phyloP scores from a whole-genome alignment of 2,329 filamentous ascomycete species.

The Grosmannia penicillata region DNA sequence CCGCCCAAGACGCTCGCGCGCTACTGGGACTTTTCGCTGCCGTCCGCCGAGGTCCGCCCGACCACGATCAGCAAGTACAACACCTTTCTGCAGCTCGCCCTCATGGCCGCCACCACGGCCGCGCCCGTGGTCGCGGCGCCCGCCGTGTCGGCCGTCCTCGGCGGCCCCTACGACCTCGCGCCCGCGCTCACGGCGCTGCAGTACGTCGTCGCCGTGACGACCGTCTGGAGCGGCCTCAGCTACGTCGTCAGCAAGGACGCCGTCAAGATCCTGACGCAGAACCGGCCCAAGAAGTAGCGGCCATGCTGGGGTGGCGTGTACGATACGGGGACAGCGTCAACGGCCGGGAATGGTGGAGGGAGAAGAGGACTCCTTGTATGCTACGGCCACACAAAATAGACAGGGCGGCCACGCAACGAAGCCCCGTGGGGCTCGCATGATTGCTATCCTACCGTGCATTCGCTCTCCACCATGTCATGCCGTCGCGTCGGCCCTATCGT shows the following conservation, averaged over 20 bases:
- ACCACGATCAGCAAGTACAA: constrained; percentile 84
- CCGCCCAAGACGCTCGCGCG: constrained; percentile 81
- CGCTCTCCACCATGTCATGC: too few species aligned
- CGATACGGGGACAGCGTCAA: too few species aligned
- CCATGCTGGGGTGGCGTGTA: too few species aligned
- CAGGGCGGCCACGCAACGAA: too few species aligned
- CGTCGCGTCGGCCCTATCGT: too few species aligned
- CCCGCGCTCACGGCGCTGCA: constrained; percentile 44
- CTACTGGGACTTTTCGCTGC: constrained; percentile 96
- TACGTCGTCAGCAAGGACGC: constrained; percentile 86
- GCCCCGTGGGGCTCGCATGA: too few species aligned
- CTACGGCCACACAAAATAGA: too few species aligned
- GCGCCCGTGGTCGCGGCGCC: constrained; percentile 41
- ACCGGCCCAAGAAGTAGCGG: not conserved
- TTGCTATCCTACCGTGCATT: too few species aligned
- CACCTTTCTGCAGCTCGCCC: constrained; percentile 75
- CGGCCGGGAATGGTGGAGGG: too few species aligned
- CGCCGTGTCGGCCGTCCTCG: not conserved
- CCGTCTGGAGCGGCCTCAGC: constrained; percentile 83
- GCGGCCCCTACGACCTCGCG: constrained; percentile 33
- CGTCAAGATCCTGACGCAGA: constrained; percentile 59
- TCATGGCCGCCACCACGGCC: constrained; percentile 74
- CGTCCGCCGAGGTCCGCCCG: constrained; percentile 69
- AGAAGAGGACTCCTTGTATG: too few species aligned
- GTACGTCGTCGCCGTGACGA: constrained; percentile 77